A percentile compares a stretch with the other conserved stretches of the same genome.
Conservation (phyloP, 2,329 filamentous ascomycete species). For the Claviceps sp. region DNA sequence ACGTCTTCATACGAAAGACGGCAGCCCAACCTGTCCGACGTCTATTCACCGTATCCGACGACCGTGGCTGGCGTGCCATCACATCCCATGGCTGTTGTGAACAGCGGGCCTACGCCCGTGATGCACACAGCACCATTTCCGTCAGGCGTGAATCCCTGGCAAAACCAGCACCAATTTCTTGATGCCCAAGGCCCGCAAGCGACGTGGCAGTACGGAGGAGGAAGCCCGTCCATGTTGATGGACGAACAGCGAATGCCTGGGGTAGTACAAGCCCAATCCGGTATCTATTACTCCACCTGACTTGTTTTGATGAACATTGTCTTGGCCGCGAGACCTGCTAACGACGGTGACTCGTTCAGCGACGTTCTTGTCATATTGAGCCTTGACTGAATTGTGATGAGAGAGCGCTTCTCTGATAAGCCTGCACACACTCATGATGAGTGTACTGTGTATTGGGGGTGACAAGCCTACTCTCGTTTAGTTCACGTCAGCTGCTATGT, state of each 20-base stretch:
- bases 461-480: background rate
- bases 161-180: conserved; percentile 26
- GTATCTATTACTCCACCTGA: conserved; percentile 10
- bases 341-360: background rate
- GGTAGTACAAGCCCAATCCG: conserved; percentile 8
- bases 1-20: conserved; percentile 30
- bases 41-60: conserved; percentile 29
- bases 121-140: conserved; percentile 19
- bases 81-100: conserved; percentile 20
- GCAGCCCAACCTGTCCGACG: conserved; percentile 26
- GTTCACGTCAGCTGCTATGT: background rate
- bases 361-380: background rate
- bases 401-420: background rate
- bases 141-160: conserved; percentile 29
- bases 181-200: conserved; percentile 8
- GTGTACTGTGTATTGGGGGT: too few species aligned
- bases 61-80: conserved; percentile 23
- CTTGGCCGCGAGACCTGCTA: background rate
- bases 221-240: conserved; percentile 8
- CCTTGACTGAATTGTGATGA: background rate
- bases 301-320: conserved; percentile 4
- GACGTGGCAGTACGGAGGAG: conserved; percentile 23
- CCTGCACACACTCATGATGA: background rate
- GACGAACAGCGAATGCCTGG: conserved; percentile 7
- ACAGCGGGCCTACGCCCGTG: conserved; percentile 15